Base-by-base conservation (phyloP, 345 rosid species). In the Eucalyptus marginata region DNA sequence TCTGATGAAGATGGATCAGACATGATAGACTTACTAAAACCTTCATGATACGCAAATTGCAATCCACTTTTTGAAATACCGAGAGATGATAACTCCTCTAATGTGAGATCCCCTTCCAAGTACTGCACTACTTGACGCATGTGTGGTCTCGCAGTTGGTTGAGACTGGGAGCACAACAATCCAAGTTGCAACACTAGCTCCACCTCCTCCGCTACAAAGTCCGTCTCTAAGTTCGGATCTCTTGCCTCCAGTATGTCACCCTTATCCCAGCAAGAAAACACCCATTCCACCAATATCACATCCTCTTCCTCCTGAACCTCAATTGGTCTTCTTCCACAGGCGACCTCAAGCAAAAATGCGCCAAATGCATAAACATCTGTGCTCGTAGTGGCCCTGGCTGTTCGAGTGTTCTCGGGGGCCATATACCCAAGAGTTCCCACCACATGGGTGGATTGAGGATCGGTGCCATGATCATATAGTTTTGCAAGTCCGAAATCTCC, bases 241-340 rank as follows among this genome's bases (percentile, higher is more conserved):
- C 62, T 56, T 22, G 62, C 59, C 59, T 56, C 59, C 2, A 56
- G 27, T 3, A 22, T 56, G 59, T 56, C 10, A 10, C 59, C 59
- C 59, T 56, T 56, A 56, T 56, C 27, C 59, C 59, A 56, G 27
- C 59, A 56, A 56, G 59, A 56, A 22, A 56, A 56, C 59, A 56
- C 59, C 59, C 59, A 56, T 4, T 56, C 59, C 59, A 56, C 59
- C 62, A 56, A 22, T 8, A 93, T 85, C 31, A 86, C 33, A 1
- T 89, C 91, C 44, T 92, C 97, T 51, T 88, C 27, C 59, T 56
- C 59, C 27, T 4, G 27, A 54, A 10, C 59, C 59, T 54, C 27
- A 54, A 54, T 54, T 0, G 59, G 27, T 10, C 59, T 54, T 54
- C 59, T 56, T 56, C 59, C 59, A 56, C 59, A 22, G 5, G 59